Conservation (phyloP, 2,329 filamentous ascomycete species). For the Neofusicoccum parvum region DNA sequence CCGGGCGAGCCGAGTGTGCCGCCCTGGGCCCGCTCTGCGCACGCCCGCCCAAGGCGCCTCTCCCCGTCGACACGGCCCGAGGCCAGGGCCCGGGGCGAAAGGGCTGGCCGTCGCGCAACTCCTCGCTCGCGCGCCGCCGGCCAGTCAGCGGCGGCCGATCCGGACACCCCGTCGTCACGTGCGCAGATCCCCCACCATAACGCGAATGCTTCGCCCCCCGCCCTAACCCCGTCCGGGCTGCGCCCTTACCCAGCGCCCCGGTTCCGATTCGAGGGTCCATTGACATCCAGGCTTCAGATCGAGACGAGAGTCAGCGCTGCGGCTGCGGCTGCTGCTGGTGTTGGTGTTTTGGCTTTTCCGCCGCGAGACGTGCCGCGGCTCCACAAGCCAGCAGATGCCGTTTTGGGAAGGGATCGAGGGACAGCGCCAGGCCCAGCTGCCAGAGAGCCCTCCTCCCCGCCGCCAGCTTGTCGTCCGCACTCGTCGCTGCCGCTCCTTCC, state of each 20-base stretch:
- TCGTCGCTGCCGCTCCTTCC: no score
- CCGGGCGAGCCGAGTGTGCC: neutral
- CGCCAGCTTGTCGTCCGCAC: no score
- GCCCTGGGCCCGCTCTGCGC: neutral
- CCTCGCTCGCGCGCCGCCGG: no score
- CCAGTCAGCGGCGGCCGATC: neutral
- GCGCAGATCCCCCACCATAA: neutral
- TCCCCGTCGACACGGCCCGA: neutral
- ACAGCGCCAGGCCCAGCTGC: no score
- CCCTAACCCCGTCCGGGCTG: neutral
- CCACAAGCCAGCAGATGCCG: no score
- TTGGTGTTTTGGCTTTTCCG: no score
- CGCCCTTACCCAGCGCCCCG: neutral
- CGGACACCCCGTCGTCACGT: neutral
- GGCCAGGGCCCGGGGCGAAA: neutral
- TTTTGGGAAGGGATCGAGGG: no score
- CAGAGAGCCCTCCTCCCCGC: no score
- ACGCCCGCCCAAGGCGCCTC: no score
- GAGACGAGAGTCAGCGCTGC: neutral
- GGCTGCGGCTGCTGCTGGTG: no score
- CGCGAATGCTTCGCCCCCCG: neutral
- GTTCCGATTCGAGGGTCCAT: neutral
- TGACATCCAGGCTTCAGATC: neutral
- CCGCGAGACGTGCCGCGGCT: no score
- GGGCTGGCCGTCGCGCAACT: no score